Evolutionary conservation across 352 stramenopile species (phyloP).

Genomic region (Globisporangium ultimum): DNA sequence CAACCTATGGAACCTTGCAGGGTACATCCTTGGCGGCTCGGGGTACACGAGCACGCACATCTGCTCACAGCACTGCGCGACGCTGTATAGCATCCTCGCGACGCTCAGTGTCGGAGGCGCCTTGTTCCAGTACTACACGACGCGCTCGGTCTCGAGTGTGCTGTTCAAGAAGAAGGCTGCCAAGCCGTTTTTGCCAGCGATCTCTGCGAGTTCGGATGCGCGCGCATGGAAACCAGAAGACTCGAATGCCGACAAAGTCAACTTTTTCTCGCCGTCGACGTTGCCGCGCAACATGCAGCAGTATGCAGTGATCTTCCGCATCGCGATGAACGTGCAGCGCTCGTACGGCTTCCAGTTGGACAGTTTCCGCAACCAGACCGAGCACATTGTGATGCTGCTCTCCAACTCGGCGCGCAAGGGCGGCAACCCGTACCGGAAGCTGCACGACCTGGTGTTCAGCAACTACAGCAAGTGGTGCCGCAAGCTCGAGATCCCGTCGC

Average conservation of each 20-base stretch:
- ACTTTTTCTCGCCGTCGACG: conserved; percentile 76
- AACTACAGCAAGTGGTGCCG: conserved; percentile 89
- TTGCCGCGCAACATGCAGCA: conserved; percentile 82
- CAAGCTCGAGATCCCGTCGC: conserved; percentile 72
- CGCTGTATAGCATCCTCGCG: conserved; percentile 58
- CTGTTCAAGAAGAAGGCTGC: conserved; percentile 30
- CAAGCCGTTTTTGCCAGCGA: conserved; percentile 30
- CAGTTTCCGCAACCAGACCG: conserved; percentile 94
- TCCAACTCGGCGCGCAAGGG: conserved; percentile 88
- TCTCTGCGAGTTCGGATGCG: conserved; percentile 79
- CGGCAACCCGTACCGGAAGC: conserved; percentile 75
- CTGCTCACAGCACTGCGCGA: conserved; percentile 51
- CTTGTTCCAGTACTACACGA: conserved; percentile 45
- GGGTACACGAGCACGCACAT: conserved; percentile 40
- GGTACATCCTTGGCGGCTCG: conserved; percentile 59
- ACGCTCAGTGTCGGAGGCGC: conserved; percentile 34
- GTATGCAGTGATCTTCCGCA: conserved; percentile 77
- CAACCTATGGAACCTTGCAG: conserved; percentile 67
- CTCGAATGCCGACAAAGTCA: conserved; percentile 42
- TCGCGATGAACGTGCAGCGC: conserved; percentile 82
- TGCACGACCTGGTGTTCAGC: conserved; percentile 81
- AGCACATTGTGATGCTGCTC: conserved; percentile 96
- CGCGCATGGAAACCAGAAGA: conserved; percentile 59
- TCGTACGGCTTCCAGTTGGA: conserved; percentile 83
- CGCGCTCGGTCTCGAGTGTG: conserved; percentile 19